phyloP scores from a whole-genome alignment of 2,329 filamentous ascomycete species.

The Stagonosporopsis cucurbitacearum region DNA sequence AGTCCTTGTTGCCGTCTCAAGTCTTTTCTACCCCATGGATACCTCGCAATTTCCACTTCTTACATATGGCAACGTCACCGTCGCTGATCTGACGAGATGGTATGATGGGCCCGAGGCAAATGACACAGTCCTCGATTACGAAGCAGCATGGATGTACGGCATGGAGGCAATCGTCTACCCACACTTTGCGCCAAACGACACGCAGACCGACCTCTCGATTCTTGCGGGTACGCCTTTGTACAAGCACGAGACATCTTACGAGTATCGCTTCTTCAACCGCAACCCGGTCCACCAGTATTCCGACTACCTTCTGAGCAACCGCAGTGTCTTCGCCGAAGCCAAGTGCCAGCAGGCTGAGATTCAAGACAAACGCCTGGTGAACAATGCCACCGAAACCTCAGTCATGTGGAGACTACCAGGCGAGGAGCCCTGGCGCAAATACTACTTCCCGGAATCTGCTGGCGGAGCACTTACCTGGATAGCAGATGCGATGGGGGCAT shows the following conservation, averaged over 20 bases:
- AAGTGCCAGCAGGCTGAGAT: constrained; percentile 32
- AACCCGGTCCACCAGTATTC: constrained; percentile 38
- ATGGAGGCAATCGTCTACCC: constrained; percentile 38
- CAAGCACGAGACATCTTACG: constrained; percentile 25
- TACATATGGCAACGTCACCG: constrained; percentile 33
- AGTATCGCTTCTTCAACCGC: constrained; percentile 44
- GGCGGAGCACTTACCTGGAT: constrained; percentile 37
- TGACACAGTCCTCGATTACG: constrained; percentile 16
- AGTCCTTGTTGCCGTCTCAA: constrained; percentile 42
- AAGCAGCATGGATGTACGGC: constrained; percentile 42
- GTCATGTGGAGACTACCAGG: constrained; percentile 19
- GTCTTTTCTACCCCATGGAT: constrained; percentile 45
- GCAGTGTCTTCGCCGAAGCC: constrained; percentile 30
- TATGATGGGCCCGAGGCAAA: background rate
- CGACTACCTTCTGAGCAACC: constrained; percentile 36
- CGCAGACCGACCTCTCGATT: constrained; percentile 27
- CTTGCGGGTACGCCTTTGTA: constrained; percentile 39
- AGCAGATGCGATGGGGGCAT: constrained; percentile 23
- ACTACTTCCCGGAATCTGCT: constrained; percentile 23
- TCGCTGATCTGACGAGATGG: constrained; percentile 39
- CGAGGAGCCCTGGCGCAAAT: constrained; percentile 19
- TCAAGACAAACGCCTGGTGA: constrained; percentile 1
- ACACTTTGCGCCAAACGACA: constrained; percentile 19
- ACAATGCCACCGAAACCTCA: background rate
- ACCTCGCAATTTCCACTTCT: constrained; percentile 37